These are phyloP conservation scores for Dactylonectria estremocensis DNA, from an alignment of 2,329 filamentous ascomycete species.

Conservation along the genomic window DNA sequence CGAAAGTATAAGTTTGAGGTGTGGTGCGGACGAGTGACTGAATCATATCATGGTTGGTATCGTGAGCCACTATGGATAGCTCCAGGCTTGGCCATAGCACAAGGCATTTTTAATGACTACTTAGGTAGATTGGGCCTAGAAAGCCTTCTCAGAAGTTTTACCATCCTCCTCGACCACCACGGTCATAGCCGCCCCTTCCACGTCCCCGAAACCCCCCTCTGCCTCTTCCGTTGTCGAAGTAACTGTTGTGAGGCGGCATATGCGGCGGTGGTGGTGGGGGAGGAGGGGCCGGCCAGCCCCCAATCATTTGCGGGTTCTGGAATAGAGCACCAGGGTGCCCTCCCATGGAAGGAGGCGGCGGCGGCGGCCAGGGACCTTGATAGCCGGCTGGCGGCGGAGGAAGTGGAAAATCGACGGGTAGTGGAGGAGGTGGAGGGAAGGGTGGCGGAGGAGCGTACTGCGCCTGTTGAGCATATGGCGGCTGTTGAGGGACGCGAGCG, in stretches of 20 bases:
- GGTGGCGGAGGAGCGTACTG: constrained; percentile 39
- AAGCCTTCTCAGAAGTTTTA: neutral
- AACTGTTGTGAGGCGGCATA: constrained; percentile 40
- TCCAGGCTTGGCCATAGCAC: constrained; percentile 22
- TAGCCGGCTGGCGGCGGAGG: constrained; percentile 58
- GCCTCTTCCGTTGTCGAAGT: constrained; percentile 43
- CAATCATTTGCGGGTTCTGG: constrained; percentile 48
- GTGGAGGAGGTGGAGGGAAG: constrained; percentile 39
- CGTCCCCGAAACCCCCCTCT: constrained; percentile 48
- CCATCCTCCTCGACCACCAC: constrained; percentile 51
- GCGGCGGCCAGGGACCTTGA: constrained; percentile 60
- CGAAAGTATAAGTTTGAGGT: constrained; percentile 9
- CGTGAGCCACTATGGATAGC: constrained; percentile 6
- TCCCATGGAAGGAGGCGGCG: constrained; percentile 50
- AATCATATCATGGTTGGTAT: neutral
- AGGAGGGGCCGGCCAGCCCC: constrained; percentile 44
- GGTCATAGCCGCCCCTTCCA: constrained; percentile 52
- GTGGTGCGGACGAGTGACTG: constrained; percentile 12
- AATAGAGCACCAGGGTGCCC: constrained; percentile 47
- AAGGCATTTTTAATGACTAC: neutral
- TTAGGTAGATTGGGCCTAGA: neutral
- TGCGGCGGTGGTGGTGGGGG: constrained; percentile 42
- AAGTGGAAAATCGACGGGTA: constrained; percentile 49
- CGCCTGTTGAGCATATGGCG: constrained; percentile 43
- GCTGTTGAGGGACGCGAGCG: constrained; percentile 45